Conservation (phyloP, 192 early-diverging fungal genomes). For the Thoreauomyces humboldtii region DNA sequence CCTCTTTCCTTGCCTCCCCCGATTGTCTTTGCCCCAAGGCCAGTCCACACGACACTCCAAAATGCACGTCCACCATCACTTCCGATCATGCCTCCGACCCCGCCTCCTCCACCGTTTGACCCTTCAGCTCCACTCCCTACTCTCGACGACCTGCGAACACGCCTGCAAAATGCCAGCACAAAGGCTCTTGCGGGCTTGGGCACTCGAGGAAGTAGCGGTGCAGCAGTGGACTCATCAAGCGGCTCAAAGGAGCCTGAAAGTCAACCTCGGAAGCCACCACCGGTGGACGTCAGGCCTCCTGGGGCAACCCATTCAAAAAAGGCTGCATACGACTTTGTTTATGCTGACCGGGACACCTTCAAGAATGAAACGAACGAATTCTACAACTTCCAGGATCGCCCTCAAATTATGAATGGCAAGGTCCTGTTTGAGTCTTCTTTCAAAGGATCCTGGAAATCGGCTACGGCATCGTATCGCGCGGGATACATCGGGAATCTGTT, state of each 20-base stretch:
- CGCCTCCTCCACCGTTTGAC: constrained; percentile 27
- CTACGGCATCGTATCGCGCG: neutral
- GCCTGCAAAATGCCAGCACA: neutral
- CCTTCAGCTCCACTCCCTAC: constrained; percentile 20
- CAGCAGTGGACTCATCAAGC: neutral
- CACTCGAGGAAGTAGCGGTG: neutral
- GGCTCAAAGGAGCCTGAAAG: neutral
- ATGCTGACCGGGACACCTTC: constrained; percentile 44
- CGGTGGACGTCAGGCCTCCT: neutral
- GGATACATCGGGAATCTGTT: constrained; percentile 51
- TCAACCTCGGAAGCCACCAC: neutral
- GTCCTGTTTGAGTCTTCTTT: constrained; percentile 32
- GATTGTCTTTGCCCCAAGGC: constrained; percentile 23
- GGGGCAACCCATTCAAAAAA: neutral
- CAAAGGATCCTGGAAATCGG: constrained; percentile 16
- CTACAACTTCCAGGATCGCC: constrained; percentile 43
- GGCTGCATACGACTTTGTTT: constrained; percentile 40
- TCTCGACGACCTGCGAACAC: neutral
- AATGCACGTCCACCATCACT: constrained; percentile 10
- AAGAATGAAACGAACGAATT: constrained; percentile 54
- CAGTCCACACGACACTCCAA: constrained; percentile 20
- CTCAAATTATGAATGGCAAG: constrained; percentile 25
- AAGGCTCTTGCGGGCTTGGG: neutral
- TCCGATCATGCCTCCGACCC: constrained; percentile 19
- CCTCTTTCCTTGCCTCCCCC: constrained; percentile 29